phyloP scores from a whole-genome alignment of 2,329 filamentous ascomycete genomes.

The Neopestalotiopsis rosae region DNA sequence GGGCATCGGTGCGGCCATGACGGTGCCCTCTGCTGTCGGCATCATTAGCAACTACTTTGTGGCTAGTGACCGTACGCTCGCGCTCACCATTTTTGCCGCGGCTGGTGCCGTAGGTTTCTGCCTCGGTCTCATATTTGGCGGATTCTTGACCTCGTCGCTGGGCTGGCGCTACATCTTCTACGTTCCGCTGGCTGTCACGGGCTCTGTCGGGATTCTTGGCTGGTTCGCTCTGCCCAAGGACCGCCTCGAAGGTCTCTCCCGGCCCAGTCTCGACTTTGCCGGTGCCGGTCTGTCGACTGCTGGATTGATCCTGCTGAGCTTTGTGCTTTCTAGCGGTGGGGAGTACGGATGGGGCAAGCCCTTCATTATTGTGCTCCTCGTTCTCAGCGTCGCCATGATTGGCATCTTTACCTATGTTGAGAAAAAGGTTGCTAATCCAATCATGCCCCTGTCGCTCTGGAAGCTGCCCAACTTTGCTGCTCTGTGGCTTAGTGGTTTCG shows the following conservation, averaged over 20 bases:
- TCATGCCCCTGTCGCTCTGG: constrained; percentile 52
- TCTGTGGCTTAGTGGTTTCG: constrained; percentile 49
- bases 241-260: constrained; percentile 34
- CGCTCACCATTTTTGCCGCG: constrained; percentile 44
- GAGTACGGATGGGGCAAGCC: constrained; percentile 51
- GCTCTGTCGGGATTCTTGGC: constrained; percentile 30
- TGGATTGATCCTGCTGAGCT: constrained; percentile 48
- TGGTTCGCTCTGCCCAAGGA: constrained; percentile 44
- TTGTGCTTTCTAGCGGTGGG: constrained; percentile 49
- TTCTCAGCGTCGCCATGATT: constrained; percentile 43
- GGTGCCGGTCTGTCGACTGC: constrained; percentile 47
- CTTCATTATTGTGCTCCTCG: constrained; percentile 48
- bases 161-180: constrained; percentile 46
- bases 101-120: constrained; percentile 46
- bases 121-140: constrained; percentile 44
- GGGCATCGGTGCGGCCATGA: constrained; percentile 64
- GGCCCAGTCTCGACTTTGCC: constrained; percentile 45
- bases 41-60: constrained; percentile 50
- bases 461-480: constrained; percentile 50
- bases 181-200: constrained; percentile 39
- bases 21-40: constrained; percentile 63
- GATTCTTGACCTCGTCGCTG: constrained; percentile 43
- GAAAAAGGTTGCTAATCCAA: constrained; percentile 48
- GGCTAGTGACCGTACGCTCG: constrained; percentile 41
- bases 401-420: constrained; percentile 44